Conservation (phyloP, 805 yeast species). For the Komagataella pastoris region DNA sequence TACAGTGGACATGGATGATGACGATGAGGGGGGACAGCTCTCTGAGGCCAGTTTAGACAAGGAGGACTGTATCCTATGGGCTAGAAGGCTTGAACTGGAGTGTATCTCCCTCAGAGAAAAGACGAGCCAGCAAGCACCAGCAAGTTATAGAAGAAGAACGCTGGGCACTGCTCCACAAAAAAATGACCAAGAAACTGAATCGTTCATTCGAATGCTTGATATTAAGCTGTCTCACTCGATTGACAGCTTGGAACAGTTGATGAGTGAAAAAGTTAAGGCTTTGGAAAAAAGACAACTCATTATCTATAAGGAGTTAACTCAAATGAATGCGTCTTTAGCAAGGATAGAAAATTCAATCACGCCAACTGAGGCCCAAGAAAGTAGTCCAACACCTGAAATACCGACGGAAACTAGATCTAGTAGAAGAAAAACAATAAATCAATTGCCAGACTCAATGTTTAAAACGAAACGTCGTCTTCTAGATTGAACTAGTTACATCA, state of each 20-base stretch:
- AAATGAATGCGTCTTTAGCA: not conserved
- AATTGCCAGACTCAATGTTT: not conserved
- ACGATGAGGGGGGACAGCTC: conserved; percentile 12
- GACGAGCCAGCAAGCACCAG: conserved; percentile 7
- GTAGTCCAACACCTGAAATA: not conserved
- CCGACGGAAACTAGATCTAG: not conserved
- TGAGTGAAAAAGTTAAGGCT: not conserved
- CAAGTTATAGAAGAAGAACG: conserved; percentile 4
- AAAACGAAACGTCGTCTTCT: not conserved
- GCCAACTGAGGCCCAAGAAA: not conserved
- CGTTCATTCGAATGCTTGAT: not conserved
- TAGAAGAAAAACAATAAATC: not conserved
- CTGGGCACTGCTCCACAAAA: not conserved
- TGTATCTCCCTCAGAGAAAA: conserved; percentile 26
- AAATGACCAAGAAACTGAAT: not conserved
- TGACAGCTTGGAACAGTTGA: not conserved
- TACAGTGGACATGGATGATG: not conserved
- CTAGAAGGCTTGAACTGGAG: conserved; percentile 35
- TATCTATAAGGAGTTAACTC: not conserved
- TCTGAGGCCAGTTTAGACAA: conserved; percentile 15
- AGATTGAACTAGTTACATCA: not conserved
- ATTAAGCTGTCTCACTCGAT: not conserved
- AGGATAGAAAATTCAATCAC: not conserved
- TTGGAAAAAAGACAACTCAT: not conserved
- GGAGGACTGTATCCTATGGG: conserved; percentile 27